phyloP scores from a whole-genome alignment of 768 basidiomycete species.

The Tricholoma saponaceum region DNA sequence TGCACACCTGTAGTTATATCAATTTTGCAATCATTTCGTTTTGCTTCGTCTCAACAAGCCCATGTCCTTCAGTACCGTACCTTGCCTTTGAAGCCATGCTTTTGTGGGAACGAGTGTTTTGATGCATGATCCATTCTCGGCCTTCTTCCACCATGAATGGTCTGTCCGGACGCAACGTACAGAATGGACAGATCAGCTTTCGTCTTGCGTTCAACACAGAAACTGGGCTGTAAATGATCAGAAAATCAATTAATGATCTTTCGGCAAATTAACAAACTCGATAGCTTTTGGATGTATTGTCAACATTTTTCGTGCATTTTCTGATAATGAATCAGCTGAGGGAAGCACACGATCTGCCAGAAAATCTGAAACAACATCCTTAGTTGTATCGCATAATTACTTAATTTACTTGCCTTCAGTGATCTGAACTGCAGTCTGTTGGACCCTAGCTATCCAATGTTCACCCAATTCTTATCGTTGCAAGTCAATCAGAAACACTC shows the following conservation, averaged over 20 bases:
- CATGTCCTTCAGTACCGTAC: neutral
- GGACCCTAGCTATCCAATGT: constrained; percentile 56
- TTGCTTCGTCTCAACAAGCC: neutral
- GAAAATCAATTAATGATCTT: constrained; percentile 1
- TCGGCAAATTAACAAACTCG: constrained; percentile 31
- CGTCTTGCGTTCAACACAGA: constrained; percentile 51
- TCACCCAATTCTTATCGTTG: constrained; percentile 43
- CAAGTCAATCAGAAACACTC: neutral
- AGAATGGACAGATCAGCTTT: constrained; percentile 56
- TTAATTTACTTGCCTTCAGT: constrained; percentile 36
- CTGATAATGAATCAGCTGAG: constrained; percentile 53
- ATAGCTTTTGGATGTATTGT: constrained; percentile 37
- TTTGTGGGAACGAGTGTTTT: constrained; percentile 51
- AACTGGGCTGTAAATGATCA: constrained; percentile 42
- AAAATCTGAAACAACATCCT: constrained; percentile 44
- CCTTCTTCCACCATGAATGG: constrained; percentile 67
- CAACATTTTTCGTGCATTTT: constrained; percentile 50
- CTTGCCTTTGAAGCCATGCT: constrained; percentile 32
- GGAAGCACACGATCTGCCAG: constrained; percentile 45
- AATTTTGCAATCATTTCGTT: neutral
- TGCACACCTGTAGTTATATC: neutral
- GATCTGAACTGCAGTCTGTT: constrained; percentile 44
- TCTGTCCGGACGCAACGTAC: constrained; percentile 50
- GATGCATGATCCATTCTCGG: constrained; percentile 52
- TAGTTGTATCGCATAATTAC: neutral